Evolutionary conservation across 2,329 filamentous ascomycete genomes (phyloP), one percentile per base, ranked within the genome.

Genomic region (Diaporthe velutina): DNA sequence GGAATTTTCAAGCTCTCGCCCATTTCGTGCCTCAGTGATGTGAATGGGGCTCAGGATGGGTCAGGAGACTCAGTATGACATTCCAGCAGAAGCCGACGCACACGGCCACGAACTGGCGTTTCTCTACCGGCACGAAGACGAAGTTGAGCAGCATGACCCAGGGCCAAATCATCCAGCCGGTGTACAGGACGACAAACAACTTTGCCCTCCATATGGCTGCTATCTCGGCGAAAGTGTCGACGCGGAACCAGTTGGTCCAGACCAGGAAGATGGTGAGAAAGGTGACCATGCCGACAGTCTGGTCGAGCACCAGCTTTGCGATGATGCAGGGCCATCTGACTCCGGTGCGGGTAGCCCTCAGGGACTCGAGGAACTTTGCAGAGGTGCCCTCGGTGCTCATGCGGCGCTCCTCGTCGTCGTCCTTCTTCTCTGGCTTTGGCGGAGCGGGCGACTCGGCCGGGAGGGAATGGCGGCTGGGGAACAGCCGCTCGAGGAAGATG

Each of bases 71-170:
- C 71, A 80, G 64, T 52, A 80, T 78, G 35, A 80, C 78, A 48
- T 78, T 80, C 79, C 79, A 80, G 28, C 77, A 77, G 42, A 80
- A 80, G 5, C 79, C 78, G 33, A 79, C 77, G 50, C 79, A 80
- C 15, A 78, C 77, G 0, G 78, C 76, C 28, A 80, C 79, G 40
- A 79, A 38, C 48, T 79, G 78, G 2, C 79, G 77, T 66, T 76
- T 78, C 52, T 78, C 73, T 38, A 80, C 79, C 19, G 79, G 79
- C 22, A 80, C 77, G 54, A 78, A 78, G 55, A 77, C 73, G 33
- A 79, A 80, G 68, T 79, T 80, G 67, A 77, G 66, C n/a, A 79
- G 70, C 57, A 77, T 78, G 15, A 80, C 78, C 33, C 76, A 75
- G 12, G 79, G 79, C 79, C 79, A 80, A 4, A 80, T 76, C 25